Conservation (phyloP, 2,329 filamentous ascomycete genomes). For the Curvularia sp. region DNA sequence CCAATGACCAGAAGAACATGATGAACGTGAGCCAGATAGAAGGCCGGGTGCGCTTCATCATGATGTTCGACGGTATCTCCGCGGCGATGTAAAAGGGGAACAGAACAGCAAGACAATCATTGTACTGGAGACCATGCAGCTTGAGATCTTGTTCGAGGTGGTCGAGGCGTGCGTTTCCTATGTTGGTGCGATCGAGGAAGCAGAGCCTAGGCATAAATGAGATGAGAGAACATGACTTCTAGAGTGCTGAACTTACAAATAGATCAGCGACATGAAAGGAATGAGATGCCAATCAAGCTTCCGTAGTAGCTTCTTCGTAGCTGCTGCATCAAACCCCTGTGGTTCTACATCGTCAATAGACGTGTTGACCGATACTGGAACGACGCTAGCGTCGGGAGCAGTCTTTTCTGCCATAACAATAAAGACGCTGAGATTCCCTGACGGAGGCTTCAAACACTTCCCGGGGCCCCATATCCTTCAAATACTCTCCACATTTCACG, state of each 20-base stretch:
- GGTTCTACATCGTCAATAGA: conserved; percentile 32
- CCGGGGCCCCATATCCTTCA: neutral
- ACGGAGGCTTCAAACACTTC: neutral
- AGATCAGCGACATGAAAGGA: conserved; percentile 66
- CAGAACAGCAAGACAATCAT: conserved; percentile 64
- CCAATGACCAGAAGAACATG: conserved; percentile 46
- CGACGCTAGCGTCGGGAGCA: conserved; percentile 13
- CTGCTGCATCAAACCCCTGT: conserved; percentile 47
- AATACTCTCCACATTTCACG: neutral
- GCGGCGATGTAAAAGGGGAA: conserved; percentile 62
- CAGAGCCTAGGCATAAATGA: neutral
- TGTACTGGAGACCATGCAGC: conserved; percentile 59
- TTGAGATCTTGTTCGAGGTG: conserved; percentile 48
- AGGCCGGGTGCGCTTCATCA: conserved; percentile 57
- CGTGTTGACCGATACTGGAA: conserved; percentile 16
- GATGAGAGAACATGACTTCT: neutral
- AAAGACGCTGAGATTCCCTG: neutral
- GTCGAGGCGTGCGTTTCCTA: conserved; percentile 53
- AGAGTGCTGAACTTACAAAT: conserved; percentile 52
- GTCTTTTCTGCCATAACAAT: conserved; percentile 24
- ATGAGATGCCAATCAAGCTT: conserved; percentile 64
- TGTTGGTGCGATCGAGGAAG: conserved; percentile 46
- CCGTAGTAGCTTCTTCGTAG: conserved; percentile 60
- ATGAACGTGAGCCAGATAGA: conserved; percentile 47
- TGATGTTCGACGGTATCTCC: conserved; percentile 65